A percentile compares a stretch with the other conserved stretches of the same genome.
phyloP scores from a whole-genome alignment of 805 yeast genomes.

The Candida argentea region DNA sequence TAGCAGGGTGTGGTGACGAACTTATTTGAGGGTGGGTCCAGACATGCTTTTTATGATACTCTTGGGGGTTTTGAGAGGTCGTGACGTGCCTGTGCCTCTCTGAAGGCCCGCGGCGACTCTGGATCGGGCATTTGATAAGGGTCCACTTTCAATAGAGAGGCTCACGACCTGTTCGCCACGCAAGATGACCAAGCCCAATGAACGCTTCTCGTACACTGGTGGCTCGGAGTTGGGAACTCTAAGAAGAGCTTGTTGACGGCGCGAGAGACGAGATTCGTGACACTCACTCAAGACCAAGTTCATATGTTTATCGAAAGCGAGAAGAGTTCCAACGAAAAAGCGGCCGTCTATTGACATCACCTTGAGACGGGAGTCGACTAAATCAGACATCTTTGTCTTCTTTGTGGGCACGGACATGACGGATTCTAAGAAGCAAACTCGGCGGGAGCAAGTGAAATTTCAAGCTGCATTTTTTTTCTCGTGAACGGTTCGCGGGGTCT shows the following conservation, averaged over 20 bases:
- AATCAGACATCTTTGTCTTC: constrained; percentile 45
- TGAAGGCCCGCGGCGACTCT: constrained; percentile 11
- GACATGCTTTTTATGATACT: constrained; percentile 14
- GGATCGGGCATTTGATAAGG: constrained; percentile 36
- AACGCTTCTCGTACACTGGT: constrained; percentile 57
- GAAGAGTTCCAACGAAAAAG: constrained; percentile 64
- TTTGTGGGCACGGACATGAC: constrained; percentile 4
- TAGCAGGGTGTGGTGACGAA: too few species aligned
- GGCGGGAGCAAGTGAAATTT: too few species aligned
- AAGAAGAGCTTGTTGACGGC: constrained; percentile 37
- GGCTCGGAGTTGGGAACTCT: constrained; percentile 16
- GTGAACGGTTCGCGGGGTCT: too few species aligned
- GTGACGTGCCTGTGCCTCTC: constrained; percentile 14
- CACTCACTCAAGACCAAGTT: constrained; percentile 78
- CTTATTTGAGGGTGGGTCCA: constrained; percentile 16
- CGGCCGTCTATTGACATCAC: constrained; percentile 73
- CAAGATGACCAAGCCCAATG: constrained; percentile 70
- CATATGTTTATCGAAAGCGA: constrained; percentile 86
- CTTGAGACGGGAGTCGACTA: constrained; percentile 63
- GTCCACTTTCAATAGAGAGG: constrained; percentile 54
- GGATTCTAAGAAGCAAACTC: too few species aligned
- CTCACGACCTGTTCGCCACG: constrained; percentile 85
- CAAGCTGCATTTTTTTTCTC: too few species aligned
- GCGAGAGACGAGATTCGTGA: constrained; percentile 72
- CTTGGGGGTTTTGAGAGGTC: constrained; percentile 27